phyloP scores from a whole-genome alignment of 106 monocot genomes.

The Ottelia alismoides region DNA sequence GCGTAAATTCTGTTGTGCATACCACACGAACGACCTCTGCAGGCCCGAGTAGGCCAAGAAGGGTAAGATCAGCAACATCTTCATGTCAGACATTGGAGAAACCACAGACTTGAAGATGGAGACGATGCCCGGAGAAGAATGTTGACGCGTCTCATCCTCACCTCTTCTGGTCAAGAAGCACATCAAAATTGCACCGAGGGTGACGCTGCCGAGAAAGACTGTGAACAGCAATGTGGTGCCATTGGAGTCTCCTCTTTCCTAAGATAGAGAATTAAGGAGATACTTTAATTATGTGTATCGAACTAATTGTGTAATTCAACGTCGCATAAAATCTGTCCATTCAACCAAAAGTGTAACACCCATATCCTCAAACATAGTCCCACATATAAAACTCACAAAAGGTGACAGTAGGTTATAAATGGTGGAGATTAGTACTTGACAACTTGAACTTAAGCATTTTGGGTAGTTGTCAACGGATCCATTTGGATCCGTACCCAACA shows the following conservation, averaged over 20 bases:
- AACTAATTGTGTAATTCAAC: too few relatives aligned
- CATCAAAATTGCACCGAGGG: background rate
- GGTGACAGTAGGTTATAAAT: too few relatives aligned
- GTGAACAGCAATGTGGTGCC: background rate
- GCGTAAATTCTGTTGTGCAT: too few relatives aligned
- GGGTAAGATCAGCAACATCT: background rate
- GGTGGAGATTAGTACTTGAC: too few relatives aligned
- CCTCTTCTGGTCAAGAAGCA: background rate
- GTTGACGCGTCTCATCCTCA: background rate
- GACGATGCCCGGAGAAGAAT: background rate
- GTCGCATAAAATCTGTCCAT: too few relatives aligned
- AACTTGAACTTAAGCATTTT: too few relatives aligned
- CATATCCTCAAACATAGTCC: too few relatives aligned
- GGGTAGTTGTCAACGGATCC: too few relatives aligned
- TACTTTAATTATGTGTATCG: too few relatives aligned
- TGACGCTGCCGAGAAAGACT: background rate
- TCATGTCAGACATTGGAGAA: background rate
- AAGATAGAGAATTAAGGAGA: background rate
- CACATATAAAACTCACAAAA: too few relatives aligned
- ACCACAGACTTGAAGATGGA: background rate
- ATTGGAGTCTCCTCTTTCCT: background rate
- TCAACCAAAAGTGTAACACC: too few relatives aligned
- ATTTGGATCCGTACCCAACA: too few relatives aligned
- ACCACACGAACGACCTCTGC: background rate
- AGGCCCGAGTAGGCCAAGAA: background rate